Evolutionary conservation across 495 filamentous ascomycete species (phyloP), one percentile per base, ranked within the genome.

Genomic region (Staphylotrichum tortipilum): DNA sequence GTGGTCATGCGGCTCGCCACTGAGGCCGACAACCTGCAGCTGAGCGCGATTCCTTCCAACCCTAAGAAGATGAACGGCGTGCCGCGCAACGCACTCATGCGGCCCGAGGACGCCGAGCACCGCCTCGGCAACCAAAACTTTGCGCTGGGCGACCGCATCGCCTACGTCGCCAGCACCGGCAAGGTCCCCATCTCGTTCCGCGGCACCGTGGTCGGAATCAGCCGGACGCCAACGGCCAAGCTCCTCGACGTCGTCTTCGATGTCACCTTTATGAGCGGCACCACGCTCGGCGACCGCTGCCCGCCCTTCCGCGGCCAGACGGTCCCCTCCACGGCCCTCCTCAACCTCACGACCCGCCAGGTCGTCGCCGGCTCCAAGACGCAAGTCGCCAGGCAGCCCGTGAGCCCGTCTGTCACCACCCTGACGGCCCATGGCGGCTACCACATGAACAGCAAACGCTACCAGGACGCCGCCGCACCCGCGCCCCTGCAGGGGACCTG

Each of bases 251-350:
- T 97, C 44, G 82, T 99, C 4, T 97, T 95, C 61, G 94, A 99
- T 60, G 76, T 77, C 15, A 85, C 86, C 3, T 99, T 99, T 65
- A 96, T 99, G 89, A 89, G 86, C 50, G 94, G 91, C 44, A 95
- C 88, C 0, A 89, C 84, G 0, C 76, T 99, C 11, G 83, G 85
- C 49, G 88, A 86, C 21, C 81, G 94, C 21, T 97, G 94, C 65
- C 86, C 88, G n/a, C 86, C 86, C 6, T 97, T 97, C 82, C 81
- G 94, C 31, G 94, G 94, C 33, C 90, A 92, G 62, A 96, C 94
- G 0, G 89, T 99, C 9, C 79, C 86, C 2, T 75, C 81, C 15
- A 80, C 82, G 9, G 83, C 86, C 1, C 87, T 95, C 18, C 82
- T 99, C 14, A 99, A 99, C 63, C 64, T 96, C 31, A 83, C 84